Evolutionary conservation across 83 land plant genomes (phyloP), one percentile per base, ranked within the genome.

Genomic region (Thuja plicata): DNA sequence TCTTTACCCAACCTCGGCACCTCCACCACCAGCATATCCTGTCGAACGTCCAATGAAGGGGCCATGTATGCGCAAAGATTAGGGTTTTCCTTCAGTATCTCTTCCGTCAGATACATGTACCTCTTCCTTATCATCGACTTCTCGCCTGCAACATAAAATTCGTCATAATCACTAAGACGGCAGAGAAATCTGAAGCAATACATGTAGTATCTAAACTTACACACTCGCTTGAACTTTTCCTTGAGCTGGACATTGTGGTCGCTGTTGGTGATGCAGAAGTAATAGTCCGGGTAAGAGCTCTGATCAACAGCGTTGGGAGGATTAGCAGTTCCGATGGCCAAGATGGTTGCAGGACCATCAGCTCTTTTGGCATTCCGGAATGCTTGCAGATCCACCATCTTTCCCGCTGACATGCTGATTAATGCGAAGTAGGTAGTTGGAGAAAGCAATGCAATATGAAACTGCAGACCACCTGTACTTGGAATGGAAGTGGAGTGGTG

Each of bases 21-120:
- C 90, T 93, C 96, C 46, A 84, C 91, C 48, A 94, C 95, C 80
- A 93, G 93, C 87, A 94, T 92, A 86, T 92, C 96, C 74, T 94
- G 96, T 70, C 96, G 90, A 9, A 89, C 90, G 84, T 93, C 94
- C 74, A 94, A 85, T 0, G 95, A 94, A 15, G 94, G 90, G 2
- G 91, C 94, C 95, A 88, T 89, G 91, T 91, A 93, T 3, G 87
- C 90, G 84, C 92, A 92, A 24, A 94, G 0, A 8, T 48, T 48
- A 1, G 12, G n/a, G n/a, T n/a, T n/a, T n/a, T n/a, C n/a, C n/a
- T n/a, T n/a, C n/a, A n/a, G n/a, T n/a, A n/a, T n/a, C n/a, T n/a
- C n/a, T n/a, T n/a, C n/a, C n/a, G n/a, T n/a, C n/a, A n/a, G n/a
- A n/a, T n/a, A n/a, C n/a, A n/a, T n/a, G n/a, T n/a, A n/a, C n/a